Evolutionary conservation across 345 rosid genomes (phyloP), one percentile per base, ranked within the genome.

Genomic region (Salix suchowensis): DNA sequence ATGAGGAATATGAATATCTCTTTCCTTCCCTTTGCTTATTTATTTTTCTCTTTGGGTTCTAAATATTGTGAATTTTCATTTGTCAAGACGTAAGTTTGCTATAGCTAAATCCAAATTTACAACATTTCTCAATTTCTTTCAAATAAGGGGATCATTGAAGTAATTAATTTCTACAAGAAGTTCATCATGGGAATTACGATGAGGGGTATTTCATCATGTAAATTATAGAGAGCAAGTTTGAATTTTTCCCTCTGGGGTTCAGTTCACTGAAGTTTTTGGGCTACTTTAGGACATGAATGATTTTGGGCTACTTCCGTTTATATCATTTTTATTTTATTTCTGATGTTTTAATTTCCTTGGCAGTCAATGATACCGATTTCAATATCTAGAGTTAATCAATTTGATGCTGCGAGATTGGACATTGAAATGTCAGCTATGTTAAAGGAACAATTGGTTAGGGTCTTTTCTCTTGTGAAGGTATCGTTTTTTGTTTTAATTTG

Each of bases 361-460:
- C 94, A 93, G 94, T 78, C 90, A 50, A 67, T 64, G 12, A 82
- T 93, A 77, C 90, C 93, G 7, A 85, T 93, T 81, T 85, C 92
- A 1, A 87, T 96, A 78, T 91, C 99, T 5, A 88, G 95, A 85
- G 99, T 96, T 82, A 94, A 94, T 89, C 98, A 94, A 83, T 91
- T 96, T 61, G 99, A 93, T 78, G 99, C 99, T 1, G 97, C 87
- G 50, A 89, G 99, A 78, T 87, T 96, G 74, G 99, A 96, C 78
- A 81, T 94, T 75, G 97, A 94, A 86, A 92, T 96, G 97, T 88
- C 99, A 52, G 97, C 98, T 16, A 93, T 92, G 98, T 85, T 96
- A 75, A 96, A 96, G 76, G 98, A 96, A 76, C 99, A 94, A 82
- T 77, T 96, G 81, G 95, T 96, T 75, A 94, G 89, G 86, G 97